A percentile compares a stretch with the other conserved stretches of the same genome.
phyloP scores from a whole-genome alignment of 2,329 filamentous ascomycete species.

The Aurifilum marmelostoma region DNA sequence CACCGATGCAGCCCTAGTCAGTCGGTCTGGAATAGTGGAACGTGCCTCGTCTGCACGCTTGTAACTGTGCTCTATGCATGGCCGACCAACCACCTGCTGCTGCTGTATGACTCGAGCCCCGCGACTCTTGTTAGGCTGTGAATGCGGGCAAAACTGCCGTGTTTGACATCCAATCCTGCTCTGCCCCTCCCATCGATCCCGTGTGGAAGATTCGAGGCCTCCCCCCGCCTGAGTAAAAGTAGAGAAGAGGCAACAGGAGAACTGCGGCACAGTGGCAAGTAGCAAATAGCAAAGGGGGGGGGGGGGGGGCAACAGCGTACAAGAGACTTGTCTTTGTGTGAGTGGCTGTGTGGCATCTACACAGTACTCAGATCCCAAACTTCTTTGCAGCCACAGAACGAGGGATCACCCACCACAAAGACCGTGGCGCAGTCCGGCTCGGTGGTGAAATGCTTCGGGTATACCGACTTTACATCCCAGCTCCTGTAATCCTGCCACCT shows the following conservation, averaged over 20 bases:
- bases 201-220: neutral
- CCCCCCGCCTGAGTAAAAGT: neutral
- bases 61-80: neutral
- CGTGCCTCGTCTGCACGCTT: neutral
- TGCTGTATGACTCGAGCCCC: neutral
- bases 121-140: no score
- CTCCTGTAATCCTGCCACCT: no score
- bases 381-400: neutral
- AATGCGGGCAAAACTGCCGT: no score
- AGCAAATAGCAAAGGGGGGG: no score
- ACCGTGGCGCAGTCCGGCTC: constrained; percentile 5
- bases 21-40: neutral
- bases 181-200: neutral
- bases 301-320: no score
- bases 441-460: neutral
- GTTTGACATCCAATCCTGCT: neutral
- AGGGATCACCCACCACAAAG: neutral
- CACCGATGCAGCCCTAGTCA: neutral
- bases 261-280: neutral
- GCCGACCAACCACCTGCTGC: neutral
- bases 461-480: neutral
- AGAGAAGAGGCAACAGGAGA: neutral
- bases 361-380: no score
- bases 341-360: neutral
- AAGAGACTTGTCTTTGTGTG: no score